A percentile compares a stretch with the other conserved stretches of the same genome.
Conservation (phyloP, 371 early-diverging fungal genomes). For the Apophysomyces sp. region DNA sequence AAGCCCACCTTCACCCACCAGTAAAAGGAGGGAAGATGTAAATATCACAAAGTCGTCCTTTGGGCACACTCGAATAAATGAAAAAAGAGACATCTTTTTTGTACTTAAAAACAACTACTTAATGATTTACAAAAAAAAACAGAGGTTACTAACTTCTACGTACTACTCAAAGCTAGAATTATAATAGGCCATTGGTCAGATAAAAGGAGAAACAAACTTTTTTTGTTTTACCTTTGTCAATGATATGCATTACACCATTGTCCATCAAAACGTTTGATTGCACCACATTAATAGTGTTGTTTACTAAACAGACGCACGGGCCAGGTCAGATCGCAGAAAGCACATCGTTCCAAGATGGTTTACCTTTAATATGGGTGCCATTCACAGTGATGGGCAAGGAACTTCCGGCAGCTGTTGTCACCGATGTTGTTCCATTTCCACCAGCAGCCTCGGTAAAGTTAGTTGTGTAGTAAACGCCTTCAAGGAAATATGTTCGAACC, state of each 20-base stretch:
- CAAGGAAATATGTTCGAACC: constrained; percentile 31
- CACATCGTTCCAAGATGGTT: background rate
- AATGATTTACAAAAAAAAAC: background rate
- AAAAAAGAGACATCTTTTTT: background rate
- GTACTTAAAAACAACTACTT: background rate
- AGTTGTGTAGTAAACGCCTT: constrained; percentile 36
- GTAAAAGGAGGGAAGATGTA: constrained; percentile 40
- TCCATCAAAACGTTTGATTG: constrained; percentile 35
- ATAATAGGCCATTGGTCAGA: background rate
- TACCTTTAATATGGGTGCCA: background rate
- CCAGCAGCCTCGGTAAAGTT: constrained; percentile 30
- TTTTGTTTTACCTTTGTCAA: constrained; percentile 26
- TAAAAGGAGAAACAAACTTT: background rate
- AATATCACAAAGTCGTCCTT: background rate
- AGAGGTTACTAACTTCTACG: background rate
- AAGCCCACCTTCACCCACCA: constrained; percentile 86
- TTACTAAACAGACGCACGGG: constrained; percentile 15
- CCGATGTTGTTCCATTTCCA: constrained; percentile 2
- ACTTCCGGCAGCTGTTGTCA: constrained; percentile 12
- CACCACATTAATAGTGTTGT: constrained; percentile 34
- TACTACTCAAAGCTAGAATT: background rate
- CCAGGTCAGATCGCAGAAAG: background rate
- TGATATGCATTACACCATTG: constrained; percentile 52
- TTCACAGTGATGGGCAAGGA: constrained; percentile 3
- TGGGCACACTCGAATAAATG: background rate